phyloP scores from a whole-genome alignment of 2,329 filamentous ascomycete species.

The Didymella lethalis region DNA sequence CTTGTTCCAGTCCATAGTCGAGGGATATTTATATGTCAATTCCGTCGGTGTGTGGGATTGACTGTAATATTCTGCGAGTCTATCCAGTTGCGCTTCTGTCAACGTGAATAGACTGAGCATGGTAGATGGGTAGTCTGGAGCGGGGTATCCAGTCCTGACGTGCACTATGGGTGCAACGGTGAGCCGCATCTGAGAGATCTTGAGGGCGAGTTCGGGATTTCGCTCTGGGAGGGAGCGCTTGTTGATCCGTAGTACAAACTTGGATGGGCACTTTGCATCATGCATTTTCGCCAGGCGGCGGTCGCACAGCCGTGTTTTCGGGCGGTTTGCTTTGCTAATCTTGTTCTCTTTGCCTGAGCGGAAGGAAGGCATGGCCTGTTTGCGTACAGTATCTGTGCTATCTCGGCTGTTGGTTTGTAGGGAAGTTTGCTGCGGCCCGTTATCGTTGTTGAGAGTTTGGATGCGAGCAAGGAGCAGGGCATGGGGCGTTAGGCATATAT shows the following conservation, averaged over 20 bases:
- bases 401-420: constrained; percentile 3
- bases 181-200: constrained; percentile 71
- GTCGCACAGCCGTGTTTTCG: constrained; percentile 21
- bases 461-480: constrained; percentile 23
- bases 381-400: neutral
- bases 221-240: constrained; percentile 23
- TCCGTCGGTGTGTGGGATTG: constrained; percentile 69
- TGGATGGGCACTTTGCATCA: neutral
- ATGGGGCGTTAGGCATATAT: constrained; percentile 33
- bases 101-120: constrained; percentile 78
- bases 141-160: constrained; percentile 67
- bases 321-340: constrained; percentile 25
- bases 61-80: constrained; percentile 75
- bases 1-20: constrained; percentile 69
- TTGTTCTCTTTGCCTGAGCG: constrained; percentile 10
- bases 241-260: constrained; percentile 13
- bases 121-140: constrained; percentile 70
- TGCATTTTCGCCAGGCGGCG: constrained; percentile 17
- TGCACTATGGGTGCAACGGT: constrained; percentile 70
- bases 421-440: constrained; percentile 23
- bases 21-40: constrained; percentile 65
- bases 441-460: constrained; percentile 6
- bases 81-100: constrained; percentile 73
- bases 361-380: constrained; percentile 7
- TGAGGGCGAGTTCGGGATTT: constrained; percentile 63